A percentile compares a stretch with the other conserved stretches of the same genome.
phyloP scores from a whole-genome alignment of 805 yeast species.

The Yueomyces sp. region DNA sequence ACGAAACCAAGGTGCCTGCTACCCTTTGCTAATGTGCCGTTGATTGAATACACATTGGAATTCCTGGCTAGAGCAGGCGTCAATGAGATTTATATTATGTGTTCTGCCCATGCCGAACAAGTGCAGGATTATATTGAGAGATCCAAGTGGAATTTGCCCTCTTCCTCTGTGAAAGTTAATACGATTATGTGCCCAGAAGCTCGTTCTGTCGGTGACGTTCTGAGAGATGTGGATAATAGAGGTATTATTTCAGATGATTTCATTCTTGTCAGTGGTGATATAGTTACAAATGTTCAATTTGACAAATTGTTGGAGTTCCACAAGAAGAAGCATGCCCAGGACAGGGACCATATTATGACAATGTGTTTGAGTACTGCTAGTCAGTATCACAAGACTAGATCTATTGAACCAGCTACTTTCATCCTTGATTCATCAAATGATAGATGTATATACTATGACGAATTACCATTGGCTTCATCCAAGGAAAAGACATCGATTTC shows the following conservation, averaged over 20 bases:
- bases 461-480: slow-evolving; percentile 44
- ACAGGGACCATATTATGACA: slow-evolving; percentile 86
- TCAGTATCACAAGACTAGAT: slow-evolving; percentile 73
- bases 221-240: slow-evolving; percentile 87
- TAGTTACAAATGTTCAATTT: slow-evolving; percentile 83
- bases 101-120: slow-evolving; percentile 83
- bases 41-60: slow-evolving; percentile 88
- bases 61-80: slow-evolving; percentile 86
- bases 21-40: slow-evolving; percentile 86
- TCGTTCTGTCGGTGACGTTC: slow-evolving; percentile 89
- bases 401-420: slow-evolving; percentile 76
- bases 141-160: slow-evolving; percentile 53
- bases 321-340: slow-evolving; percentile 52
- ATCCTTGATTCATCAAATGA: slow-evolving; percentile 60
- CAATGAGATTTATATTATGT: slow-evolving; percentile 78
- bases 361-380: slow-evolving; percentile 84
- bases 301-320: slow-evolving; percentile 62
- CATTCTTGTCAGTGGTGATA: slow-evolving; percentile 83
- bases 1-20: slow-evolving; percentile 80
- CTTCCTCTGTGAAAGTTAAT: slow-evolving; percentile 70
- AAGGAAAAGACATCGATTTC: slow-evolving; percentile 36
- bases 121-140: slow-evolving; percentile 67
- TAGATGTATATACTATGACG: slow-evolving; percentile 76
- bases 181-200: slow-evolving; percentile 78
- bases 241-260: slow-evolving; percentile 88